Conservation (phyloP, 2,329 filamentous ascomycete genomes). For the Fusarium irregulare region DNA sequence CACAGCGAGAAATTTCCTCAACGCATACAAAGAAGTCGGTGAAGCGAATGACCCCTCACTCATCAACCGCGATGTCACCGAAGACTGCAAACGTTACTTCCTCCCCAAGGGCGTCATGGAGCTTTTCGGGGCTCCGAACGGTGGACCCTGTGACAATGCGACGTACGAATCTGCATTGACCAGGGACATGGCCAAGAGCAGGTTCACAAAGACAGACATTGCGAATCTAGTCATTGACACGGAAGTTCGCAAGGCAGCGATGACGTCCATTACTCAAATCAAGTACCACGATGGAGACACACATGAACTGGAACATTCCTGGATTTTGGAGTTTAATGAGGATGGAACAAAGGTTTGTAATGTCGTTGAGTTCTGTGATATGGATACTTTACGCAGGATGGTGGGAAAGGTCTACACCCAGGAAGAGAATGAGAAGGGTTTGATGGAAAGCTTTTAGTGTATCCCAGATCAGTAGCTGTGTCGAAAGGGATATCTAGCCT, state of each 20-base stretch:
- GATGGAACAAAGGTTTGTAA: constrained; percentile 24
- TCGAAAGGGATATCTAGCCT: accelerated
- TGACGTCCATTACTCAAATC: constrained; percentile 8
- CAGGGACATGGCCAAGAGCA: constrained; percentile 7
- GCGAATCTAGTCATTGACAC: constrained; percentile 16
- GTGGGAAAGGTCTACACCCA: background rate
- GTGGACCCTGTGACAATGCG: background rate
- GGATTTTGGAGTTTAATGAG: constrained; percentile 16
- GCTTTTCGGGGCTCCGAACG: background rate
- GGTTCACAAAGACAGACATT: background rate
- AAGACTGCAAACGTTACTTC: constrained; percentile 16
- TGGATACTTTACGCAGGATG: constrained; percentile 10
- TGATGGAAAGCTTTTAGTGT: background rate
- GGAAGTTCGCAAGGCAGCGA: constrained; percentile 3
- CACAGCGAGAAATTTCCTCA: constrained; percentile 3
- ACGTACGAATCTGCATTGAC: constrained; percentile 17
- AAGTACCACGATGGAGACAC: constrained; percentile 7
- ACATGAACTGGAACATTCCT: constrained; percentile 16
- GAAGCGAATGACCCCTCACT: constrained; percentile 20
- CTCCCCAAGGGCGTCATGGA: constrained; percentile 8
- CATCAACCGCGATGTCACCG: constrained; percentile 27
- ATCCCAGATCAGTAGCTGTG: too few species aligned
- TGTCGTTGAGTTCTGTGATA: constrained; percentile 32
- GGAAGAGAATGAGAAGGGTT: background rate
- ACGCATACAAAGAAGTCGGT: constrained; percentile 13